These are phyloP conservation scores for Adansonia grandidieri DNA, from an alignment of 441 rosid genomes.

Conservation along the genomic window DNA sequence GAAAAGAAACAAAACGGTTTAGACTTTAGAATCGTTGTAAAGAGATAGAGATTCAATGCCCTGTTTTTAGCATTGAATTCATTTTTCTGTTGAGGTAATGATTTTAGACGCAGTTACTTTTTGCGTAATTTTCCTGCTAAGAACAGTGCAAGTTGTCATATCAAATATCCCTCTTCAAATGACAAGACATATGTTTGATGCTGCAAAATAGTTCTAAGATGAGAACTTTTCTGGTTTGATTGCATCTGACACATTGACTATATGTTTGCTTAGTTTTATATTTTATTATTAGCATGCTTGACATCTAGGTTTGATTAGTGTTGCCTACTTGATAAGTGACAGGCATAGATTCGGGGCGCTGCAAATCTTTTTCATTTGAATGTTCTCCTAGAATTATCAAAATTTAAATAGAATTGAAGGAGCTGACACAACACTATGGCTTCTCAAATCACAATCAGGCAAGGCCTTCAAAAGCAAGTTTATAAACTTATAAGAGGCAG, in stretches of 20 bases:
- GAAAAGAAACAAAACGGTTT: neutral
- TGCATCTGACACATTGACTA: neutral
- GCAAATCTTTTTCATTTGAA: neutral
- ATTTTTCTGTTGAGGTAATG: neutral
- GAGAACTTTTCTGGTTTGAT: neutral
- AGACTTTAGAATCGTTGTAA: neutral
- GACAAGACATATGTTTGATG: neutral
- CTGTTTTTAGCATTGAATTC: conserved; percentile 1
- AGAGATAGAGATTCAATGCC: conserved; percentile 13
- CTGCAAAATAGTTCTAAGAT: neutral
- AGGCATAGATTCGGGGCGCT: neutral
- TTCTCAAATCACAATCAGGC: neutral
- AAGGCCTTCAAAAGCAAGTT: neutral
- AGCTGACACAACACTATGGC: neutral
- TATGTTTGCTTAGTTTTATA: neutral
- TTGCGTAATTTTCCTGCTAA: neutral
- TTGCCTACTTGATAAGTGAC: neutral
- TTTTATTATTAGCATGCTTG: no score
- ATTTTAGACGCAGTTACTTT: neutral
- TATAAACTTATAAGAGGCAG: neutral
- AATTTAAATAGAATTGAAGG: neutral
- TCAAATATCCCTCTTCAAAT: neutral
- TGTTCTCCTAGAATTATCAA: neutral
- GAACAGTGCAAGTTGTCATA: neutral
- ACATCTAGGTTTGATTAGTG: neutral